Conservation (phyloP, 2,329 filamentous ascomycete genomes). For the Beauveria pseudobassiana region DNA sequence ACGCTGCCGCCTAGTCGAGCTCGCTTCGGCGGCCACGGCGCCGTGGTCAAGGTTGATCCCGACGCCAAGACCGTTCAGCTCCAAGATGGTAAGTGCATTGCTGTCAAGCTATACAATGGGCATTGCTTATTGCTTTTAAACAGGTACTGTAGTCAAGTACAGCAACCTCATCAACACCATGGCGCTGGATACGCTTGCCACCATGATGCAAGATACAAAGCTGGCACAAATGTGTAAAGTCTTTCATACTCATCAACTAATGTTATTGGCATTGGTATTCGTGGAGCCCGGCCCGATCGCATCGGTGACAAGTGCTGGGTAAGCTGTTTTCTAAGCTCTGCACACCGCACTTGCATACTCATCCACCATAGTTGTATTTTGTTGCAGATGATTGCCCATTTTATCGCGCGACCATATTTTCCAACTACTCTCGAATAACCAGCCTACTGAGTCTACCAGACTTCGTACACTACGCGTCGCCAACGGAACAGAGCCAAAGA, state of each 20-base stretch:
- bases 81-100: conserved; percentile 49
- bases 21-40: conserved; percentile 68
- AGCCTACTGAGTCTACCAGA: conserved; percentile 68
- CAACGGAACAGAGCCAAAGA: conserved; percentile 58
- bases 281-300: conserved; percentile 82
- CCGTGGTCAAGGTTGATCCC: conserved; percentile 73
- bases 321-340: conserved; percentile 22
- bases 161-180: conserved; percentile 84
- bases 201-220: conserved; percentile 79
- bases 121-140: background rate
- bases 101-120: too few species aligned
- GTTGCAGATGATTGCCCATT: conserved; percentile 91
- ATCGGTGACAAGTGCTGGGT: conserved; percentile 99
- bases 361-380: conserved; percentile 65
- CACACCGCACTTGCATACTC: background rate
- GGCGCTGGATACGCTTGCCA: conserved; percentile 74
- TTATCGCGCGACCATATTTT: conserved; percentile 95
- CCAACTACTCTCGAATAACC: conserved; percentile 94
- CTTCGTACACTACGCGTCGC: conserved; percentile 72
- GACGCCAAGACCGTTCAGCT: conserved; percentile 69
- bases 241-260: conserved; percentile 97
- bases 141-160: conserved; percentile 66
- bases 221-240: conserved; percentile 75
- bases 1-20: conserved; percentile 79
- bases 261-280: conserved; percentile 91